Evolutionary conservation across 345 rosid genomes (phyloP), one percentile per base, ranked within the genome.

Genomic region (Acer negundo): DNA sequence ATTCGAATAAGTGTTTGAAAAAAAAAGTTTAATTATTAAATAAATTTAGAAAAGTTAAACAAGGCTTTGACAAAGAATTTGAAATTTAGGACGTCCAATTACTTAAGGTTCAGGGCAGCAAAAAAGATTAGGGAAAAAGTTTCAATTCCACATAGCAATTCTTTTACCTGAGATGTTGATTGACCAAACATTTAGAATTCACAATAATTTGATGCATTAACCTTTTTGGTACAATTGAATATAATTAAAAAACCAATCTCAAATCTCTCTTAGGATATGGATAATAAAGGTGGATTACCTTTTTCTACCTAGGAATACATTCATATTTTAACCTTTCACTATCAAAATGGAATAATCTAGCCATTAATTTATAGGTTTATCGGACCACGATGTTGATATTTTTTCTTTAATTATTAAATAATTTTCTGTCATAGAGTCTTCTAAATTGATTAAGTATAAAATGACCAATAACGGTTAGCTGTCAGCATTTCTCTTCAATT

Each of bases 191-290:
- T 49, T 17, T 19, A 4, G 28, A 49, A 64, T 11, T 49, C 70
- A 72, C 74, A 69, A 71, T 67, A 47, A 70, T 71, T 66, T 20
- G 53, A 80, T 63, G 77, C 59, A 76, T 73, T 46, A 77, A 71
- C 22, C 44, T 68, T 67, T 63, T 16, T 35, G 23, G 15, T 28
- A 15, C 42, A 47, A 67, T 28, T 58, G 31, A 53, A 65, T 64
- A n/a, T 0, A 23, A 72, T 22, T 62, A 56, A 66, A 53, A 24
- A 76, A 75, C 64, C 76, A 65, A 67, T 72, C 69, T 67, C 80
- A 77, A 76, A 77, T 80, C 80, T 80, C 16, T 80, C 47, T 11
- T 10, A 31, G 73, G 83, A 81, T 77, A 72, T 81, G 83, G 78
- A 51, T 77, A 11, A 15, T 53, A 77, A 67, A 73, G 83, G 73